A percentile compares a stretch with the other conserved stretches of the same genome.
Evolutionary conservation across 495 filamentous ascomycete genomes (phyloP).

Genomic region (Daldinia bambusicola): DNA sequence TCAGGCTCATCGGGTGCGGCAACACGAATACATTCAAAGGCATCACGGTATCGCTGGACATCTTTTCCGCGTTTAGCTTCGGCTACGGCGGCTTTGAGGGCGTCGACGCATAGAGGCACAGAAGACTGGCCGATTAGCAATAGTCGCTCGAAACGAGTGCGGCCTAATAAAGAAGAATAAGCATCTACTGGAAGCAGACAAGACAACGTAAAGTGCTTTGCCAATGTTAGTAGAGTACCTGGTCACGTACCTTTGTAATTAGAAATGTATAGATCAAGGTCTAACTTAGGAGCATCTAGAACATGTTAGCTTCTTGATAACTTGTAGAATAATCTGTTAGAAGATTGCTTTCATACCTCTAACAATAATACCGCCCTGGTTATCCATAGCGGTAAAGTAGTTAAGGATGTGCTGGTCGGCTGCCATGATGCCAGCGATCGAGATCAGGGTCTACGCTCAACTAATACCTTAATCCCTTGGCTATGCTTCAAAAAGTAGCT

Average conservation of each 20-base stretch:
- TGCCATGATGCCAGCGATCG: slow-evolving; percentile 36
- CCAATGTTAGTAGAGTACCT: neutral
- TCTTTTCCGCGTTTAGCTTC: slow-evolving; percentile 85
- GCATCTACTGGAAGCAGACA: slow-evolving; percentile 18
- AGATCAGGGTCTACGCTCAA: neutral
- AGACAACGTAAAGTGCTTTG: no score
- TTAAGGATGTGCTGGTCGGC: slow-evolving; percentile 47
- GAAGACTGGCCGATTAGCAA: slow-evolving; percentile 82
- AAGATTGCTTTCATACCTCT: slow-evolving; percentile 50
- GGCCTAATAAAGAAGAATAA: slow-evolving; percentile 59
- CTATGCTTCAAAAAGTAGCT: neutral
- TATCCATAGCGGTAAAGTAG: slow-evolving; percentile 59
- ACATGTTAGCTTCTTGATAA: slow-evolving; percentile 10
- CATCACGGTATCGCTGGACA: slow-evolving; percentile 73
- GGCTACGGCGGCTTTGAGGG: slow-evolving; percentile 77
- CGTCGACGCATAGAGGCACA: slow-evolving; percentile 79
- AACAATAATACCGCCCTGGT: slow-evolving; percentile 58
- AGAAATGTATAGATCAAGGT: slow-evolving; percentile 89
- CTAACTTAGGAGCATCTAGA: slow-evolving; percentile 87
- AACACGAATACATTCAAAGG: slow-evolving; percentile 69
- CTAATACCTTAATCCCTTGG: neutral
- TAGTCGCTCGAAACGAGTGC: slow-evolving; percentile 81
- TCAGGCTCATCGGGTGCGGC: slow-evolving; percentile 75
- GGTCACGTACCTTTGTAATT: slow-evolving; percentile 79
- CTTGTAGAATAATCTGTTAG: slow-evolving; percentile 4